These are phyloP conservation scores for Clarkia xantiana DNA, from an alignment of 345 rosid species.

Conservation along the genomic window DNA sequence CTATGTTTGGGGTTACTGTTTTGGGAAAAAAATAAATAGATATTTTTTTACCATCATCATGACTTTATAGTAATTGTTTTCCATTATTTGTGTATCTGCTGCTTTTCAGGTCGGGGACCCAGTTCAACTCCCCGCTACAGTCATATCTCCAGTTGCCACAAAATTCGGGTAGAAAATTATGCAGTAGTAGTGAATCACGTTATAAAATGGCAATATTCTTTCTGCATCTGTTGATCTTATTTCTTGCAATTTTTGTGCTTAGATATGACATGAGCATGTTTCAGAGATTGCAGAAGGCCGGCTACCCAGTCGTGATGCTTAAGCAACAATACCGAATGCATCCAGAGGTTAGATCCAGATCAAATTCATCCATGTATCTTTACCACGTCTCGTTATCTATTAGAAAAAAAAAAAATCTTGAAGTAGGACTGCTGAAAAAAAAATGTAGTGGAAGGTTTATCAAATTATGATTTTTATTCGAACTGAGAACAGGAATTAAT, in stretches of 20 bases:
- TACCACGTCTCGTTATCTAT: no score
- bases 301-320: conserved; percentile 89
- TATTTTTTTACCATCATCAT: neutral
- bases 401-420: no score
- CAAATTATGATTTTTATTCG: no score
- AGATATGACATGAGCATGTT: conserved; percentile 92
- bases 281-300: conserved; percentile 90
- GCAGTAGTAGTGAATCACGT: neutral
- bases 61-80: neutral
- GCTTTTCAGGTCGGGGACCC: conserved; percentile 79
- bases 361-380: neutral
- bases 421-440: no score
- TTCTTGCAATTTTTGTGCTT: conserved; percentile 8
- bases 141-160: conserved; percentile 69
- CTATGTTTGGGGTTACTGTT: neutral
- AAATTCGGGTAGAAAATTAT: conserved; percentile 47
- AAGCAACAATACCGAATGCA: conserved; percentile 94
- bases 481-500: no score
- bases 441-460: neutral
- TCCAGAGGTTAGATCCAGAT: conserved; percentile 57
- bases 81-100: conserved; percentile 7
- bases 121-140: conserved; percentile 93
- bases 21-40: no score
- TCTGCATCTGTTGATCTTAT: conserved; percentile 4
- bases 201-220: neutral